Evolutionary conservation across 768 basidiomycete genomes (phyloP), one percentile per base, ranked within the genome.

Genomic region (Roridomyces roridus): DNA sequence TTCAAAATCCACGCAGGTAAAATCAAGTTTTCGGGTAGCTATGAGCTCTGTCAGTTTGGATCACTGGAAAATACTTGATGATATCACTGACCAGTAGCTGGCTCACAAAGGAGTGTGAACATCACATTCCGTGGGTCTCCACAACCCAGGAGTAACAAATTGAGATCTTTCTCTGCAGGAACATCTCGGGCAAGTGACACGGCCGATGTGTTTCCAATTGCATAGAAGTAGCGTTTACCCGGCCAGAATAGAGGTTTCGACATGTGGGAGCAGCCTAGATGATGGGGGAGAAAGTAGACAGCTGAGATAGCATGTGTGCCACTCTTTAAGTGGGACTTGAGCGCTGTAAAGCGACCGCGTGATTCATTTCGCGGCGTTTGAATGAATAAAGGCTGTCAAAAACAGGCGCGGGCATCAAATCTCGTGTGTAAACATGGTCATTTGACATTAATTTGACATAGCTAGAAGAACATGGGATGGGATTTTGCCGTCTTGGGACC

Each of bases 151-250:
- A 85, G 74, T 8, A 87, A 71, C 25, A 85, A 66, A 20, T 77
- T 68, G 12, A 81, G 80, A 29, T 68, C 52, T 51, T 76, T 67
- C 55, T 83, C 83, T 1, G 79, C 77, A 55, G 80, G 67, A 2
- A 86, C 66, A 43, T 77, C 72, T 46, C 79, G 71, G 3, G 81
- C 81, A 12, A 87, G 69, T 35, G 71, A 79, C 4, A 80, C 68
- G 6, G 86, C 79, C 6, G 83, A 74, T 1, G 85, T 86, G 60
- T 86, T 86, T 29, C 86, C 85, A n/a, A 85, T 71, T 4, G 85
- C 77, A 66, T 86, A 86, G 70, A 85, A 87, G 57, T 75, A 82
- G 1, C 67, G 67, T 59, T 75, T 77, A 17, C 69, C 74, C 6
- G 75, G 78, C 78, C 77, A 81, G 21, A 70, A 61, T 6, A 81